phyloP scores from a whole-genome alignment of 2,329 filamentous ascomycete genomes.

The Calonectria naviculata region DNA sequence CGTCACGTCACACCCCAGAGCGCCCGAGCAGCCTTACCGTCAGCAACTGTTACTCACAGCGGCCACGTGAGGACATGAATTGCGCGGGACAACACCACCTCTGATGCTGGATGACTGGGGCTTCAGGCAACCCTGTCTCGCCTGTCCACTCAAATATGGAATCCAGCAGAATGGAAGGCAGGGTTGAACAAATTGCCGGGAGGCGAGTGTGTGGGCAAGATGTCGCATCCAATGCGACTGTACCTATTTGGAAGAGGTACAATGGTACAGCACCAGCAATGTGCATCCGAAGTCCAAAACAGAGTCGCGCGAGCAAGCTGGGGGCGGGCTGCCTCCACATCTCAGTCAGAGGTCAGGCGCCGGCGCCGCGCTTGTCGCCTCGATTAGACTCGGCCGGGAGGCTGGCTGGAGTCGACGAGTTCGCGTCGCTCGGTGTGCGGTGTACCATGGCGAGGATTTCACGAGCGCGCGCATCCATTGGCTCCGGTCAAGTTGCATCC shows the following conservation, averaged over 20 bases:
- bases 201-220: slow-evolving; percentile 28
- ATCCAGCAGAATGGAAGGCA: slow-evolving; percentile 20
- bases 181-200: slow-evolving; percentile 29
- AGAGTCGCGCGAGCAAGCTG: slow-evolving; percentile 25
- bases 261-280: slow-evolving; percentile 11
- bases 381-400: slow-evolving; percentile 6
- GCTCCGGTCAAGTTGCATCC: slow-evolving; percentile 25
- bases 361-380: slow-evolving; percentile 14
- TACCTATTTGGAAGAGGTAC: slow-evolving; percentile 22
- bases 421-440: background rate
- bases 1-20: slow-evolving; percentile 12
- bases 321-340: slow-evolving; percentile 35
- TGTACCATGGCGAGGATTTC: background rate
- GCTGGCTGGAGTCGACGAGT: background rate
- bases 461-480: slow-evolving; percentile 18
- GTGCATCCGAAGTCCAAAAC: slow-evolving; percentile 7
- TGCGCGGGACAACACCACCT: slow-evolving; percentile 20
- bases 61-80: slow-evolving; percentile 35
- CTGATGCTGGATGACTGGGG: slow-evolving; percentile 11
- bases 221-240: slow-evolving; percentile 21
- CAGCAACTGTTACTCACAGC: slow-evolving; percentile 32
- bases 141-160: slow-evolving; percentile 22
- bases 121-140: slow-evolving; percentile 30
- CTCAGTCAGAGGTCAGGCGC: slow-evolving; percentile 13
- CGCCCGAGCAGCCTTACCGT: slow-evolving; percentile 31